phyloP scores from a whole-genome alignment of 108 stramenopile species.

The Poteriospumella lacustris region DNA sequence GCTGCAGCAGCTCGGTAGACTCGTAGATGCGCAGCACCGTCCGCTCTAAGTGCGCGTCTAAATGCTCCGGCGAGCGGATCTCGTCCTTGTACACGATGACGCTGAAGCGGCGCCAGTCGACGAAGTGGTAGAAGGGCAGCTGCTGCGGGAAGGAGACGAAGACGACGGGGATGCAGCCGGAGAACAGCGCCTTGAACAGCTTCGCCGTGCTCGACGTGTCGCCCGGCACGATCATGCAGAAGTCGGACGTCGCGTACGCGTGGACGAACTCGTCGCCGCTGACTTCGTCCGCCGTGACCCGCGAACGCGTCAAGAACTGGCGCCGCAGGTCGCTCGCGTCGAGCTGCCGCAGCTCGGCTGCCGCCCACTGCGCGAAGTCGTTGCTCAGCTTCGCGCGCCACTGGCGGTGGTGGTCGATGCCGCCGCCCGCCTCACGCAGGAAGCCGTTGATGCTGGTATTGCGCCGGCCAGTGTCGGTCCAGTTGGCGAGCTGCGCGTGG shows the following conservation, averaged over 20 bases:
- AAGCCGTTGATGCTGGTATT: background rate
- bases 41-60: background rate
- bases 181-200: background rate
- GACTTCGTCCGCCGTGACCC: background rate
- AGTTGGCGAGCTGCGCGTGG: too few species aligned
- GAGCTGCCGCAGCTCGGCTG: background rate
- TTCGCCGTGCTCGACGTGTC: background rate
- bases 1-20: background rate
- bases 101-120: background rate
- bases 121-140: background rate
- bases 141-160: background rate
- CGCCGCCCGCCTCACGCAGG: background rate
- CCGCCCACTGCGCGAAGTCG: background rate
- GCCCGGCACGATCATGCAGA: background rate
- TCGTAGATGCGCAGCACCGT: background rate
- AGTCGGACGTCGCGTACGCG: background rate
- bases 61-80: background rate
- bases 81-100: background rate
- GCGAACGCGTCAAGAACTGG: too few species aligned
- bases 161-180: background rate
- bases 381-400: background rate
- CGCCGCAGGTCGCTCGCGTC: too few species aligned
- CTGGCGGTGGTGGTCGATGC: background rate
- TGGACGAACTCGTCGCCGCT: background rate
- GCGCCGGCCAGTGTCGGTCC: too few species aligned